Percentiles rank a stretch among this genome's conserved stretches.
phyloP scores from a whole-genome alignment of 176 grass and related monocot species.

The Panicum miliaceum region DNA sequence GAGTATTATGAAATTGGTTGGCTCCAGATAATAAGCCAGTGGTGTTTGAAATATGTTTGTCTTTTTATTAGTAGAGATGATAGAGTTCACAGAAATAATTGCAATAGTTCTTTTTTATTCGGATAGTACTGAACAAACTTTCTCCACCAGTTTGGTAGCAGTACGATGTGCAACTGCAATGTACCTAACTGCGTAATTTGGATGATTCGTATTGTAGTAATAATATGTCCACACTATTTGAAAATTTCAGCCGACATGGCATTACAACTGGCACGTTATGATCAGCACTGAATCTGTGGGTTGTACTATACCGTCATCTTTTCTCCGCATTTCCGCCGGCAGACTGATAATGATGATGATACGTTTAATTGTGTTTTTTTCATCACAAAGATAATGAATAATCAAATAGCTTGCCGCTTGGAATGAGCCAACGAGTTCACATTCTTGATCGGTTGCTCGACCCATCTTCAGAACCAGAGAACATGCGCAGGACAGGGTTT shows the following conservation, averaged over 20 bases:
- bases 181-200: neutral
- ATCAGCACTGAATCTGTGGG: neutral
- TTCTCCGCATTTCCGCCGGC: neutral
- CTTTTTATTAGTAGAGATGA: neutral
- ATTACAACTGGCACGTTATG: neutral
- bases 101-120: neutral
- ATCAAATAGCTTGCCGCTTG: neutral
- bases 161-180: neutral
- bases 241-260: neutral
- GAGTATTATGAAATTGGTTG: neutral
- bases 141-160: neutral
- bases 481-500: constrained; percentile 26
- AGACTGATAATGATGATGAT: neutral
- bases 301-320: neutral
- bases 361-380: neutral
- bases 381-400: neutral
- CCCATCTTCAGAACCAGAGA: neutral
- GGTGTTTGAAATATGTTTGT: neutral
- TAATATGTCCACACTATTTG: neutral
- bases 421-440: neutral
- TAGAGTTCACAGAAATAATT: neutral
- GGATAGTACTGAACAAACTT: neutral
- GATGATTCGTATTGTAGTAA: neutral
- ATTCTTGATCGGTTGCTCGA: neutral
- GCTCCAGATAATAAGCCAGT: neutral